phyloP scores from a whole-genome alignment of 371 early-diverging fungal genomes.

The Apophysomyces sp. region DNA sequence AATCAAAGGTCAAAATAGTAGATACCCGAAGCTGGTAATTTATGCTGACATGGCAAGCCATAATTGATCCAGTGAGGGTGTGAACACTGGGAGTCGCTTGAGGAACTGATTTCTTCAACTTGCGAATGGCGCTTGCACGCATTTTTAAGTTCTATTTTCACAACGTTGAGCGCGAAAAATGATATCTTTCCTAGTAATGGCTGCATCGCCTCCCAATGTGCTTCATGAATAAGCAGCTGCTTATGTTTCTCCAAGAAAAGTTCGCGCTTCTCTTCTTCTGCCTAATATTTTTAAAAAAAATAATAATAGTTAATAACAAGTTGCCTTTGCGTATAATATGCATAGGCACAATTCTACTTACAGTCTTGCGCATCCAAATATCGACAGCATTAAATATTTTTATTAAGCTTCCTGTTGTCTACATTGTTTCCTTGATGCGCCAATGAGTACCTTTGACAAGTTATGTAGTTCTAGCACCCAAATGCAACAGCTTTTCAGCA shows the following conservation, averaged over 20 bases:
- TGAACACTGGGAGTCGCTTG: not conserved
- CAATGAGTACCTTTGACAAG: slow-evolving; percentile 7
- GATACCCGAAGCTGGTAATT: not conserved
- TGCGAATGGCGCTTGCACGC: not conserved
- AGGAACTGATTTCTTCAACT: not conserved
- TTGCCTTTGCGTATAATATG: not conserved
- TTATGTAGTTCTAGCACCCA: slow-evolving; percentile 6
- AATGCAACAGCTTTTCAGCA: not conserved
- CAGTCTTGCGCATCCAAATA: not conserved
- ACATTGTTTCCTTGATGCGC: slow-evolving; percentile 1
- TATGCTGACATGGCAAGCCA: not conserved
- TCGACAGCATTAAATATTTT: slow-evolving; percentile 3
- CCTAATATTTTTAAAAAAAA: not conserved
- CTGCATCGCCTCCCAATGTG: not conserved
- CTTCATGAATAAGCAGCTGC: not conserved
- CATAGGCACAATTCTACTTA: too few relatives aligned
- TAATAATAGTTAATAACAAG: not conserved
- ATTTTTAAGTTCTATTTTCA: not conserved
- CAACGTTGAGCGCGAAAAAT: not conserved
- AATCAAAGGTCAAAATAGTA: too few relatives aligned
- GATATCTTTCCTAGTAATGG: not conserved
- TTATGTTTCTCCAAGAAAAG: not conserved
- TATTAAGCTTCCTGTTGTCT: not conserved
- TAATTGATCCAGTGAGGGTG: not conserved
- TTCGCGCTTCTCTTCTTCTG: not conserved